Evolutionary conservation across 805 yeast species (phyloP), one percentile per base, ranked within the genome.

Genomic region (Maudiozyma pseudohumilis): DNA sequence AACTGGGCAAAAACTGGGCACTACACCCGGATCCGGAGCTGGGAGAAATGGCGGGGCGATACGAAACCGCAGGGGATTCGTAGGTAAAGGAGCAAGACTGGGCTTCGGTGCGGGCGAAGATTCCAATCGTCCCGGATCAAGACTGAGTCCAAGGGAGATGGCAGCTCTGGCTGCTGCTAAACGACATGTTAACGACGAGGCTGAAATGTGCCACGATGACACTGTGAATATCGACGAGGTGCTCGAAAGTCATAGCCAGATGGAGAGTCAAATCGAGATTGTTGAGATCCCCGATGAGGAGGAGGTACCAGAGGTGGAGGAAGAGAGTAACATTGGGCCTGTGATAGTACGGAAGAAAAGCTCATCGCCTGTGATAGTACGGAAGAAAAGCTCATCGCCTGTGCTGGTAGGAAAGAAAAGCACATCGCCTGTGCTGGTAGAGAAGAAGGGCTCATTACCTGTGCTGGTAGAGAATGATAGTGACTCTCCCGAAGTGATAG

Each of bases 131-230:
- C n/a, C n/a, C n/a, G 26, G 24, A 3, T 19, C 26, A 4, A 37
- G 38, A 6, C 37, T 39, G 18, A 42, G 45, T 7, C 54, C 63
- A 4, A 42, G 44, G 31, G 60, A 56, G 36, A 53, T 57, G 60
- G 63, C 61, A 5, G 55, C 55, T 3, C 18, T 43, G 6, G 64
- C 64, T 3, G 63, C 64, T 2, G 11, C 23, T 4, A 44, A 47
- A 27, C 42, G 52, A 40, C 46, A 63, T 31, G 46, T 44, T 11
- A 32, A 42, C 20, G 56, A 56, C 16, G 46, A 44, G 28, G 38
- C 16, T n/a, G 21, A 33, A 25, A 25, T 35, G 7, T 22, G 16
- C 5, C 40, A 38, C 33, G 44, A 43, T 27, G 34, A 25, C 17
- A 28, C 13, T 19, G 44, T 40, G n/a, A 33, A 43, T 26, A 34